Conservation (phyloP, 2,329 filamentous ascomycete genomes). For the Kalaharituber pfeilii region DNA sequence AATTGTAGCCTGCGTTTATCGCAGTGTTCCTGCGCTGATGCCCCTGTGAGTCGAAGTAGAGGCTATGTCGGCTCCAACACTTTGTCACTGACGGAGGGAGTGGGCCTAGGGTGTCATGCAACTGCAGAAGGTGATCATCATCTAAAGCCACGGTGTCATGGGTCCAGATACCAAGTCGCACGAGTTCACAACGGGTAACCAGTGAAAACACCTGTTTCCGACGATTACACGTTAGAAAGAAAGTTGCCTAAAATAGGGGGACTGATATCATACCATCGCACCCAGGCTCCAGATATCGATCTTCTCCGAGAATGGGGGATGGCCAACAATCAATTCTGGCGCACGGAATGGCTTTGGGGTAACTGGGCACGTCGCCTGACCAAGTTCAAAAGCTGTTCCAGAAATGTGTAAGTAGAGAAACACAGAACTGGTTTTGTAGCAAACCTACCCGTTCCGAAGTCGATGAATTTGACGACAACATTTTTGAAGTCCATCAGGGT, state of each 20-base stretch:
- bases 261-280: not conserved
- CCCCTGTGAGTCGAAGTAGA: not conserved
- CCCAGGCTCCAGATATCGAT: not conserved
- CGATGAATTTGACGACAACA: not conserved
- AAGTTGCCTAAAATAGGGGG: not conserved
- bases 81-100: not conserved
- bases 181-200: not conserved
- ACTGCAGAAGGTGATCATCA: not conserved
- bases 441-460: not conserved
- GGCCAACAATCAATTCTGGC: not conserved
- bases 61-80: not conserved
- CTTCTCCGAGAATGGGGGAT: not conserved
- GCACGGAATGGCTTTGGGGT: not conserved
- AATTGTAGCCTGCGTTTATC: not conserved
- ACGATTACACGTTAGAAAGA: not conserved
- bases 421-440: too few species aligned
- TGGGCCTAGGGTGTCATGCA: not conserved
- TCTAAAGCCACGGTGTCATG: not conserved
- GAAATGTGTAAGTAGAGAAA: not conserved
- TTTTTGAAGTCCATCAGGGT: not conserved
- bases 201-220: not conserved
- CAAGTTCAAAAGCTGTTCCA: not conserved
- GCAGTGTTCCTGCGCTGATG: not conserved
- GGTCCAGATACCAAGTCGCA: not conserved
- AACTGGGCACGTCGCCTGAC: not conserved